These are phyloP conservation scores for Neurospora cerealis DNA, from an alignment of 495 filamentous ascomycete genomes.

Conservation along the genomic window DNA sequence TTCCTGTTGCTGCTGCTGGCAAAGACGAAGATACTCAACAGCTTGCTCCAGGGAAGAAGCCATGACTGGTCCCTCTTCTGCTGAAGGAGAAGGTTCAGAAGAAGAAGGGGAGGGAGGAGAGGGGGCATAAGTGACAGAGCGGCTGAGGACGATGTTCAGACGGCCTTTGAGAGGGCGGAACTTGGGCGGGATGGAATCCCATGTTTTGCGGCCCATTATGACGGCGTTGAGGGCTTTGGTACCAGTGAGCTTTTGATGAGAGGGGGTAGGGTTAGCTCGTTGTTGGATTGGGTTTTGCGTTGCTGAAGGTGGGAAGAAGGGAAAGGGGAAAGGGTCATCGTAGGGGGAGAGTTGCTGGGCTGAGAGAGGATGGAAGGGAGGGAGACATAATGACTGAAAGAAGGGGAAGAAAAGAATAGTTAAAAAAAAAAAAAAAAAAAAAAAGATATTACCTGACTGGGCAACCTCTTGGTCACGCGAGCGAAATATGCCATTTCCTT, in stretches of 20 bases:
- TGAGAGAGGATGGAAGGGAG: neutral
- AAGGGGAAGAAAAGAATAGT: too few species aligned
- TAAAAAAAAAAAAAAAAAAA: neutral
- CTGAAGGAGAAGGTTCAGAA: neutral
- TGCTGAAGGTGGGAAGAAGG: neutral
- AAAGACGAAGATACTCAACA: conserved; percentile 25
- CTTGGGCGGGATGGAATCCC: conserved; percentile 67
- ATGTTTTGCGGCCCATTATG: conserved; percentile 96
- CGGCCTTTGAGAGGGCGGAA: conserved; percentile 74
- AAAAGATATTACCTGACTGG: conserved; percentile 12
- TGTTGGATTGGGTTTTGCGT: neutral
- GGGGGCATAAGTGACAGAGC: conserved; percentile 18
- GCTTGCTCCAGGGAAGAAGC: conserved; percentile 48
- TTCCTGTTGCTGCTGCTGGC: conserved; percentile 14
- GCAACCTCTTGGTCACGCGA: conserved; percentile 65
- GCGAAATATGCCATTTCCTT: conserved; percentile 92
- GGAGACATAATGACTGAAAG: neutral
- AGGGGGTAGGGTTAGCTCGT: neutral
- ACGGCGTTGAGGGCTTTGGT: conserved; percentile 55
- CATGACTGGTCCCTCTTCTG: conserved; percentile 15
- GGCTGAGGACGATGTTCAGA: conserved; percentile 68
- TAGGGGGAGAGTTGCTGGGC: too few species aligned
- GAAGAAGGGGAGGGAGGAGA: neutral
- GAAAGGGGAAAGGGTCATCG: too few species aligned
- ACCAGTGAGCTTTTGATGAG: conserved; percentile 2